Percentiles rank a stretch among this genome's conserved stretches.
Evolutionary conservation across 2,329 filamentous ascomycete genomes (phyloP).

Genomic region (Aspergillus ochraceus): DNA sequence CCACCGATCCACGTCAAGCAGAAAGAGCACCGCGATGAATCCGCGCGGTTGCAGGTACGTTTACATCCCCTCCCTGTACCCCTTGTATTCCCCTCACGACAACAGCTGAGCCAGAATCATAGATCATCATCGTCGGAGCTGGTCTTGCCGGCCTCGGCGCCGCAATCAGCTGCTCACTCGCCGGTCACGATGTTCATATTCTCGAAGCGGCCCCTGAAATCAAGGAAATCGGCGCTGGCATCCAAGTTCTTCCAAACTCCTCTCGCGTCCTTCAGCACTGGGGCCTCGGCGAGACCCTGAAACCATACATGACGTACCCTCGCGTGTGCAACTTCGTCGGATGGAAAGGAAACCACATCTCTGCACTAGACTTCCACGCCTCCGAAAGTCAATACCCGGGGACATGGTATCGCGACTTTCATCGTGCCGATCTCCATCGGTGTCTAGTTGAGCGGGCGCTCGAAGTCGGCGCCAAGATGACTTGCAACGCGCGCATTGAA

Average conservation of each 20-base stretch:
- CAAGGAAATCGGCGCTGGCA: slow-evolving; percentile 30
- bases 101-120: neutral
- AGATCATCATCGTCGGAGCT: slow-evolving; percentile 37
- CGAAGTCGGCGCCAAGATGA: slow-evolving; percentile 51
- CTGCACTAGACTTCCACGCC: slow-evolving; percentile 50
- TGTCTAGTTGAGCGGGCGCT: slow-evolving; percentile 49
- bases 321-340: slow-evolving; percentile 51
- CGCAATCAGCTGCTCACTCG: slow-evolving; percentile 25
- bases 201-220: slow-evolving; percentile 27
- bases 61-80: too few relatives aligned
- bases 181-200: slow-evolving; percentile 26
- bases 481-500: slow-evolving; percentile 46
- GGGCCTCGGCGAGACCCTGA: slow-evolving; percentile 47
- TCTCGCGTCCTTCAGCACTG: slow-evolving; percentile 32
- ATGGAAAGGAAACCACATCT: slow-evolving; percentile 55
- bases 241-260: slow-evolving; percentile 30
- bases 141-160: slow-evolving; percentile 29
- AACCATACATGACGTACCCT: slow-evolving; percentile 43
- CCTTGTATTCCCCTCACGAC: neutral
- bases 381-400: slow-evolving; percentile 39
- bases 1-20: slow-evolving; percentile 52
- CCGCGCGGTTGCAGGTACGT: slow-evolving; percentile 37
- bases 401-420: slow-evolving; percentile 54
- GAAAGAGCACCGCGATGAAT: slow-evolving; percentile 42
- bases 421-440: slow-evolving; percentile 54